Percentiles rank a stretch among this genome's conserved stretches.
Conservation (phyloP, 2,329 filamentous ascomycete genomes). For the Aureobasidium vineae region DNA sequence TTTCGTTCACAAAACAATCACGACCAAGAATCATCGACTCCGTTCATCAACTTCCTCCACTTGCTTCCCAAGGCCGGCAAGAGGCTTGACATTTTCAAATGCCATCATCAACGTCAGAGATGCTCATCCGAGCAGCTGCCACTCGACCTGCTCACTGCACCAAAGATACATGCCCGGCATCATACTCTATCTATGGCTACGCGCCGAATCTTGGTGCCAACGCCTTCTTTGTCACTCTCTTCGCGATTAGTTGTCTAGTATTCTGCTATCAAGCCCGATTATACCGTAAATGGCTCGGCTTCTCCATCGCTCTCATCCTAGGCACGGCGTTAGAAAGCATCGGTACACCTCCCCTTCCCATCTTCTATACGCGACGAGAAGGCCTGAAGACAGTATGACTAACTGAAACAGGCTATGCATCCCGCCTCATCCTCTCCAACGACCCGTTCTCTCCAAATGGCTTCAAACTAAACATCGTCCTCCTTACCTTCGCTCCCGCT, state of each 20-base stretch:
- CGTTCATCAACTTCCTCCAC: too few species aligned
- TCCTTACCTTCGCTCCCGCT: slow-evolving; percentile 47
- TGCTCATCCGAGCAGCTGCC: not conserved
- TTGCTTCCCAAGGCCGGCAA: not conserved
- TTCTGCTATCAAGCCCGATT: slow-evolving; percentile 38
- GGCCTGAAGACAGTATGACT: not conserved
- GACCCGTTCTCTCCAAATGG: slow-evolving; percentile 47
- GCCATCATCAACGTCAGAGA: not conserved
- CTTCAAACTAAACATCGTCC: slow-evolving; percentile 47
- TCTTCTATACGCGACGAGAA: not conserved
- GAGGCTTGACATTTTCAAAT: not conserved
- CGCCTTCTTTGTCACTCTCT: slow-evolving; percentile 42
- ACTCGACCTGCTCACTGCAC: slow-evolving; percentile 12
- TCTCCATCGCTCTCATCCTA: slow-evolving; percentile 44
- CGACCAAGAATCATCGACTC: not conserved
- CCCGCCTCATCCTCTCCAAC: slow-evolving; percentile 43
- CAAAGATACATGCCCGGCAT: slow-evolving; percentile 21
- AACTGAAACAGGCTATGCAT: slow-evolving; percentile 39
- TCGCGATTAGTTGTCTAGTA: slow-evolving; percentile 37
- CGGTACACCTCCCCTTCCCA: slow-evolving; percentile 28
- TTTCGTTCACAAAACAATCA: not conserved
- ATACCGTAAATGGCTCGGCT: slow-evolving; percentile 41
- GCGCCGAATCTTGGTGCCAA: slow-evolving; percentile 42
- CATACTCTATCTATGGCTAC: slow-evolving; percentile 34
- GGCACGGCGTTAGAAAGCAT: slow-evolving; percentile 46